Evolutionary conservation across 202 grass and related monocot genomes (phyloP).

Genomic region (Zoysia matrella): DNA sequence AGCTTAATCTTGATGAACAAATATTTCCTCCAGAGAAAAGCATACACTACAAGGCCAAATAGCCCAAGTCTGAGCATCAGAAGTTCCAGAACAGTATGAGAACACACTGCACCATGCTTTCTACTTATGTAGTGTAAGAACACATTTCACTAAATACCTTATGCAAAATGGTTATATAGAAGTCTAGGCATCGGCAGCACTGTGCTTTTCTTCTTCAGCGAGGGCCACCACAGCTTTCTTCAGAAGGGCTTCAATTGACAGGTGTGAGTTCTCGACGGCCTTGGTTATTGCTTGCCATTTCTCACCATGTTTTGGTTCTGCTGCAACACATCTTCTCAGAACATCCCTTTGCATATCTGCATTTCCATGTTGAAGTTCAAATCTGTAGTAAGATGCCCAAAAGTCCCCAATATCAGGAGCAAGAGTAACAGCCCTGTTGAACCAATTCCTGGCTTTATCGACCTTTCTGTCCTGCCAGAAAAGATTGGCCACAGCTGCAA

Average conservation of each 20-base stretch:
- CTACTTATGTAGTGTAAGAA: neutral
- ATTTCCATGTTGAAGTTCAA: constrained; percentile 86
- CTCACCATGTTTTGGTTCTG: constrained; percentile 90
- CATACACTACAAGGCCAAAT: neutral
- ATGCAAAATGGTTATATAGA: neutral
- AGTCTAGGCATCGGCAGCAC: constrained; percentile 52
- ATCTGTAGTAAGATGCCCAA: constrained; percentile 85
- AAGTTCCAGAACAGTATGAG: neutral
- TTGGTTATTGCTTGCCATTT: constrained; percentile 83
- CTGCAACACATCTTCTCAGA: constrained; percentile 70
- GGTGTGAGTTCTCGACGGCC: constrained; percentile 86
- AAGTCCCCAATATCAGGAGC: constrained; percentile 83
- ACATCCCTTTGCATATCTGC: constrained; percentile 78
- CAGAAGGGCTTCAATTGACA: constrained; percentile 67
- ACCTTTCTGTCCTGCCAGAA: constrained; percentile 92
- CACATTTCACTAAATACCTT: constrained; percentile 24
- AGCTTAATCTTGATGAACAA: neutral
- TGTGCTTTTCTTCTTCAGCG: constrained; percentile 74
- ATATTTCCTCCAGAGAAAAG: neutral
- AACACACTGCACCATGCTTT: constrained; percentile 4
- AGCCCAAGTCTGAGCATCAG: neutral
- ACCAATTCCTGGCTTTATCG: constrained; percentile 80
- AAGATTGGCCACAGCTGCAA: constrained; percentile 83
- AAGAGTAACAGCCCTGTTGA: constrained; percentile 86
- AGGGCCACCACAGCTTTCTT: constrained; percentile 74